Conservation (phyloP, 805 yeast species). For the Wickerhamiella sergipiensis region DNA sequence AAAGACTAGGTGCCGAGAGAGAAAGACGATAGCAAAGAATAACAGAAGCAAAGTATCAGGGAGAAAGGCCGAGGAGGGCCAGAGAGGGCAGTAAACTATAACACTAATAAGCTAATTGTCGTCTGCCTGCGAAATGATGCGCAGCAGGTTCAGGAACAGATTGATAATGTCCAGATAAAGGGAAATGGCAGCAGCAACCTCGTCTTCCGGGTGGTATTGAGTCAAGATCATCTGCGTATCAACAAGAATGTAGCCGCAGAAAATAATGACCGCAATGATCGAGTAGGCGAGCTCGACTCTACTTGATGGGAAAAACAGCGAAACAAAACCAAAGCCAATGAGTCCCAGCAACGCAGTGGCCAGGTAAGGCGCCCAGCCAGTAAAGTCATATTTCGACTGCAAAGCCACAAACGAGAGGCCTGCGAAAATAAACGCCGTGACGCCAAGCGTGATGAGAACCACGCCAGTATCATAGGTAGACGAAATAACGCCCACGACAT, state of each 20-base stretch:
- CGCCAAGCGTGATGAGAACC: slow-evolving; percentile 54
- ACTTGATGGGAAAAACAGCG: slow-evolving; percentile 50
- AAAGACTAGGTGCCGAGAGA: too few relatives aligned
- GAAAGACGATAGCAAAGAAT: too few relatives aligned
- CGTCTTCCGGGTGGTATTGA: slow-evolving; percentile 68
- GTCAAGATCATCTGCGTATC: slow-evolving; percentile 76
- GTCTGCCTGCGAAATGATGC: slow-evolving; percentile 33
- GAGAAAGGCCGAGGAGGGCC: too few relatives aligned
- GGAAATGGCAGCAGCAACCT: slow-evolving; percentile 63
- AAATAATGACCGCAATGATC: slow-evolving; percentile 59
- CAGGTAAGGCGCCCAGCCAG: slow-evolving; percentile 49
- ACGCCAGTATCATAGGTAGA: slow-evolving; percentile 47
- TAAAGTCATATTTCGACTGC: slow-evolving; percentile 64
- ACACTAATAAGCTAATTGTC: neutral
- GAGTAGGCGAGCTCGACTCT: slow-evolving; percentile 54
- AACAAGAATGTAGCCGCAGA: slow-evolving; percentile 55
- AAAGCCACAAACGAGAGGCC: slow-evolving; percentile 67
- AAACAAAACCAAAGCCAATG: slow-evolving; percentile 58
- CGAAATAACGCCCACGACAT: slow-evolving; percentile 54
- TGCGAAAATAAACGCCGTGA: slow-evolving; percentile 57
- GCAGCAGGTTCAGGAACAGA: slow-evolving; percentile 60
- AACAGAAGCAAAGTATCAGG: too few relatives aligned
- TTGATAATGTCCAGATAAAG: slow-evolving; percentile 74
- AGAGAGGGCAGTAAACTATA: too few relatives aligned
- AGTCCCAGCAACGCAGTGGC: slow-evolving; percentile 48